Conservation (phyloP, 257 asterid species). For the Primulina eburnea region DNA sequence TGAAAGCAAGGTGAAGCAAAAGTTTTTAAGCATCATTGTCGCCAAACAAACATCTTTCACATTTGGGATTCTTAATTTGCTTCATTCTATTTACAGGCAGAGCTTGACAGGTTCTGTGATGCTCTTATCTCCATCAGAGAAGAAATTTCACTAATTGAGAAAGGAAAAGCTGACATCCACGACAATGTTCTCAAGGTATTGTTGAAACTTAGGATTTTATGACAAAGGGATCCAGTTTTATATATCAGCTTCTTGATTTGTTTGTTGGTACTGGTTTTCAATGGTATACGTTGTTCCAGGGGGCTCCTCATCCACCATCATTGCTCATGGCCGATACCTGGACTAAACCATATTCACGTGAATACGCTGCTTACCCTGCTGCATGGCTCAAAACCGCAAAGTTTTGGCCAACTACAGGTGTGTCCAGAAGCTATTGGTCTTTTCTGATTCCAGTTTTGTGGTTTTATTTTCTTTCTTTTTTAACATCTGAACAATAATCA, state of each 20-base stretch:
- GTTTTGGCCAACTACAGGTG: constrained; percentile 97
- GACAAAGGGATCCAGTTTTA: not conserved
- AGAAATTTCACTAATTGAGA: constrained; percentile 83
- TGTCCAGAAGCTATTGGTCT: not conserved
- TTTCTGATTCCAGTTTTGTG: not conserved
- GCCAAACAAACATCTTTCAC: not conserved
- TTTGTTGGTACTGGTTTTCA: constrained; percentile 1
- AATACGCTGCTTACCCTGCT: constrained; percentile 97
- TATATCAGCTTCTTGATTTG: not conserved
- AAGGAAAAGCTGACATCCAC: constrained; percentile 72
- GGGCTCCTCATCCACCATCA: constrained; percentile 99
- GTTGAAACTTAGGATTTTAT: not conserved
- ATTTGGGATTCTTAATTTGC: constrained; percentile 8
- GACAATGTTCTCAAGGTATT: constrained; percentile 93
- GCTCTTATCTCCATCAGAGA: constrained; percentile 89
- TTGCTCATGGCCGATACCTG: constrained; percentile 94
- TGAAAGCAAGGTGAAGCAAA: constrained; percentile 85
- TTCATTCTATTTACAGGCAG: constrained; percentile 55
- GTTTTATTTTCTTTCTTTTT: too few relatives aligned
- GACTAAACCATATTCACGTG: constrained; percentile 93
- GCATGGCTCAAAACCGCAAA: constrained; percentile 90
- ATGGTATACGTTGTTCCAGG: constrained; percentile 37
- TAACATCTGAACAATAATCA: not conserved
- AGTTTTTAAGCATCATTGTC: not conserved
- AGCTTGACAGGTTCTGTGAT: constrained; percentile 90